A percentile compares a stretch with the other conserved stretches of the same genome.
Evolutionary conservation across 1,284 basidiomycete species (phyloP).

Genomic region (Irpex lacteus): DNA sequence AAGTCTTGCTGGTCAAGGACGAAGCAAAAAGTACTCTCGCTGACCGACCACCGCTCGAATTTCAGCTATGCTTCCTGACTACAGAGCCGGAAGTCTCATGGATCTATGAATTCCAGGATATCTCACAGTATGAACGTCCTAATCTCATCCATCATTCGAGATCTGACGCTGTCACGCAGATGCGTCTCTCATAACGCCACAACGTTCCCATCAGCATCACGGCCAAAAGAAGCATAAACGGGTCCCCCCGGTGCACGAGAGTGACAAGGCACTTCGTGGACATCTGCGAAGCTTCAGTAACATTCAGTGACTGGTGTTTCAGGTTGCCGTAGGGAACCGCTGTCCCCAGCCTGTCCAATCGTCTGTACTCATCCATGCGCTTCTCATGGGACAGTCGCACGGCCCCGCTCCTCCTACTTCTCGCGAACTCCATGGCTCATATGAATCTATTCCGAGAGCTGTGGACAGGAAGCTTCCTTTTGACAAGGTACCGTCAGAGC

Average conservation of each 20-base stretch:
- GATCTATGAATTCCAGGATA: not conserved
- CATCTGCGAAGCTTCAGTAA: slow-evolving; percentile 12
- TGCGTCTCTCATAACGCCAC: slow-evolving; percentile 2
- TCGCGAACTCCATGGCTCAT: not conserved
- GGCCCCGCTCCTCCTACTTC: not conserved
- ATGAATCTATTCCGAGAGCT: not conserved
- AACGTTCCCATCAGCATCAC: slow-evolving; percentile 10
- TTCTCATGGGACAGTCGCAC: not conserved
- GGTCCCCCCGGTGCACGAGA: slow-evolving; percentile 3
- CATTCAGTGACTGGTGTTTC: slow-evolving; percentile 11
- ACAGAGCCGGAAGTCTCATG: not conserved
- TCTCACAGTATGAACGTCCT: not conserved
- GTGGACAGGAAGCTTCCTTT: not conserved
- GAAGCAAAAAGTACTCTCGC: no score
- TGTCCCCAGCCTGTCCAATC: slow-evolving; percentile 2
- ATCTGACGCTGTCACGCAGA: not conserved
- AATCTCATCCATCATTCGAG: not conserved
- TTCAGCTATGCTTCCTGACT: not conserved
- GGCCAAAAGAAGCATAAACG: slow-evolving; percentile 2
- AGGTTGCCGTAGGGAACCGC: slow-evolving; percentile 5
- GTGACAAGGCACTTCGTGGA: slow-evolving; percentile 10
- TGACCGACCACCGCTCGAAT: not conserved
- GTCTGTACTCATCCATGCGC: not conserved
- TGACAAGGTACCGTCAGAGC: slow-evolving; percentile 3
- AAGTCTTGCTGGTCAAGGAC: no score